A percentile compares a stretch with the other conserved stretches of the same genome.
These are phyloP conservation scores for Capsicum baccatum DNA, from an alignment of 257 asterid genomes.

Conservation along the genomic window DNA sequence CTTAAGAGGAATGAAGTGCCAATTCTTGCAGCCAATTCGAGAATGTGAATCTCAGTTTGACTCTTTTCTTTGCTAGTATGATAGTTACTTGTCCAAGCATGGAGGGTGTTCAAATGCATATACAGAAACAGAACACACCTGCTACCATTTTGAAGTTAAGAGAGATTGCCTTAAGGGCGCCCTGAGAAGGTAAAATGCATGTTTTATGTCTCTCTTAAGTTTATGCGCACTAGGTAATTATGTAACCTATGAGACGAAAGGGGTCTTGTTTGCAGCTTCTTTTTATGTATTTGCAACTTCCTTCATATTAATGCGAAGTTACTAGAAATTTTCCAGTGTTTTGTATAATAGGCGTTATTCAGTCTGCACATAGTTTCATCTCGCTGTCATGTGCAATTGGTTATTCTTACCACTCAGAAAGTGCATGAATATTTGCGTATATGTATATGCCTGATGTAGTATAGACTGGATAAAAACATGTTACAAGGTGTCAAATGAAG, in stretches of 20 bases:
- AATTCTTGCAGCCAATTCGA: slow-evolving; percentile 22
- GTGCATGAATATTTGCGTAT: neutral
- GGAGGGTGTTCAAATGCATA: slow-evolving; percentile 99
- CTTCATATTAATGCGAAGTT: neutral
- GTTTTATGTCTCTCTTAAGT: neutral
- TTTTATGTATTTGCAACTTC: slow-evolving; percentile 14
- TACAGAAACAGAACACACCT: slow-evolving; percentile 98
- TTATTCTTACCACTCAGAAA: slow-evolving; percentile 13
- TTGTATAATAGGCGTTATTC: neutral
- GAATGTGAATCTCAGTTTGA: slow-evolving; percentile 41
- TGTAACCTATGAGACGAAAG: neutral
- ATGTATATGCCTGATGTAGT: neutral
- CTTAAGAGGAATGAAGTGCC: neutral
- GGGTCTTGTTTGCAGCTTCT: neutral
- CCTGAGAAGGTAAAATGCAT: slow-evolving; percentile 65
- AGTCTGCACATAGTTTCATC: neutral
- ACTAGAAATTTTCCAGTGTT: neutral
- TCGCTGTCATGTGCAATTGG: neutral
- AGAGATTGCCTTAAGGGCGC: slow-evolving; percentile 93
- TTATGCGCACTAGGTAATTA: neutral
- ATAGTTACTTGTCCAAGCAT: slow-evolving; percentile 95
- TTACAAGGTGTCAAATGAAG: neutral
- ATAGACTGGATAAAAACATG: neutral
- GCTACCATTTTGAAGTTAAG: slow-evolving; percentile 97
- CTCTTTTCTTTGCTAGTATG: slow-evolving; percentile 75